Conservation (phyloP, 495 filamentous ascomycete genomes). For the Acidomyces sp. region DNA sequence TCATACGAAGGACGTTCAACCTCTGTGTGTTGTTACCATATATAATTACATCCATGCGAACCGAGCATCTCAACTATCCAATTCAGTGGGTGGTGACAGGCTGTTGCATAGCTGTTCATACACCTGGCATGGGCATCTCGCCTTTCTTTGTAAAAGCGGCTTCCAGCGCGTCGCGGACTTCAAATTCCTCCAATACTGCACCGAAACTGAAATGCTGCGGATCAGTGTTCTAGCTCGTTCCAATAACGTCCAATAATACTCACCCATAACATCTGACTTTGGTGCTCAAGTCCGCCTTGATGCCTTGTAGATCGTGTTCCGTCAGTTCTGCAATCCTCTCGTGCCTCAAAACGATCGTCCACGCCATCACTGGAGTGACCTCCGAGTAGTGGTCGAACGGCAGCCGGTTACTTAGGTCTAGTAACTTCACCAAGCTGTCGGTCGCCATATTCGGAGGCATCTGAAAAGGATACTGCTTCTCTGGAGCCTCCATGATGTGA, state of each 20-base stretch:
- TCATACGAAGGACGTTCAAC: too few relatives aligned
- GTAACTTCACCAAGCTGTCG: constrained; percentile 60
- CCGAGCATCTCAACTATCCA: too few relatives aligned
- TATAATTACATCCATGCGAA: too few relatives aligned
- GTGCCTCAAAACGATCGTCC: constrained; percentile 66
- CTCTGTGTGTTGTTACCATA: too few relatives aligned
- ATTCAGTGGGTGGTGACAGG: too few relatives aligned
- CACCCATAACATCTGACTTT: constrained; percentile 93
- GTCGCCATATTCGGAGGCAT: constrained; percentile 56
- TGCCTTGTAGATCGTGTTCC: constrained; percentile 53
- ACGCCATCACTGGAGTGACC: constrained; percentile 91
- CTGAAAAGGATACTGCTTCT: constrained; percentile 35
- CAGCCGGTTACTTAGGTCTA: constrained; percentile 71
- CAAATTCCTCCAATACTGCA: constrained; percentile 80
- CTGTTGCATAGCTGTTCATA: too few relatives aligned
- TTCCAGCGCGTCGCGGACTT: constrained; percentile 73
- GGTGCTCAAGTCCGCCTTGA: constrained; percentile 57
- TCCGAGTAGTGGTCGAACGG: constrained; percentile 64
- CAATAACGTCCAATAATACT: constrained; percentile 28
- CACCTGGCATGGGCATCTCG: too few relatives aligned
- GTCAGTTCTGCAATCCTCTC: constrained; percentile 51
- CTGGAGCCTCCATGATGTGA: constrained; percentile 27
- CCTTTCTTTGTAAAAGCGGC: constrained; percentile 55
- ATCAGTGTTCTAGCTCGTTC: not conserved
- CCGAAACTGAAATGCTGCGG: constrained; percentile 47